Evolutionary conservation across 2,329 filamentous ascomycete species (phyloP), one percentile per base, ranked within the genome.

Genomic region (Aspergillus unguis): DNA sequence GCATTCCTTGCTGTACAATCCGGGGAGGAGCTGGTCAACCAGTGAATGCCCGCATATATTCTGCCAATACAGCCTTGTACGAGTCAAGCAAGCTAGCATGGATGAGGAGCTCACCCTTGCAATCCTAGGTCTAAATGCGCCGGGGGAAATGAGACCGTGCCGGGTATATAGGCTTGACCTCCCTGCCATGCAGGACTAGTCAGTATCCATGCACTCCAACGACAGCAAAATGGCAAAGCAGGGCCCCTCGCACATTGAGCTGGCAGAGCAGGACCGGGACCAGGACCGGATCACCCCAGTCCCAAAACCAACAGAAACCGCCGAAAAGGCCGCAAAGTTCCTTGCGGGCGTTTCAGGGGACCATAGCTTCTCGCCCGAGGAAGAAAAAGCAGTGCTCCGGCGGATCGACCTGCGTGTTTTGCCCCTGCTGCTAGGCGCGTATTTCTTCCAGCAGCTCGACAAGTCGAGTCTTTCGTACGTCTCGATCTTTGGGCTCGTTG

Each of bases 371-470:
- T 74, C 71, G 0, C 75, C 75, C 50, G 76, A 80, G 36, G 78
- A 81, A 59, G 78, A 81, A 57, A 73, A 71, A 17, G 48, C 27
- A 1, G 63, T 67, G 5, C 43, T 64, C 5, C 53, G 53, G 29
- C 62, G 57, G n/a, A 80, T 82, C 43, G 79, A 83, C 57, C 57
- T 65, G 7, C 75, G 75, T 0, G 70, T 83, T 6, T 68, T 83
- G 1, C 76, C 78, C 5, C 67, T 83, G 4, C 64, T 83, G 5
- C 71, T 82, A 1, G 74, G 76, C 1, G 78, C 80, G 5, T 84
- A 84, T 66, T 83, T 82, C 65, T 78, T 83, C 57, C 80, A 83
- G 58, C 77, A 81, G 55, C 75, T 82, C 7, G 78, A 81, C 65
- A 81, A 81, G 33, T 53, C 52, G 3, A 53, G 48, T 4, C 45